Conservation (phyloP, 148 eudicot genomes). For the Heliamphora exappendiculata region DNA sequence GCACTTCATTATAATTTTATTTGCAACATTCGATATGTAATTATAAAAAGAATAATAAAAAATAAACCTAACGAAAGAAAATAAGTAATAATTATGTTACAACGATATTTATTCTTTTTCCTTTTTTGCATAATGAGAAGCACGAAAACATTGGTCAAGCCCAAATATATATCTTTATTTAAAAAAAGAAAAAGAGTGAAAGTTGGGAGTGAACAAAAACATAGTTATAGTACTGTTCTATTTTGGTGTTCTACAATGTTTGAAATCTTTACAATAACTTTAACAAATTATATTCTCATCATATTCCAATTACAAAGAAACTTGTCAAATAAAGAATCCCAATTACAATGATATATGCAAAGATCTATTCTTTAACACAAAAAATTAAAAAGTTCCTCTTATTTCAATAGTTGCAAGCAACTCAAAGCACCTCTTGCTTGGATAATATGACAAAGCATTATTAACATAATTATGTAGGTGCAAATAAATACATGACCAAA, state of each 20-base stretch:
- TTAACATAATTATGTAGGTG: too few species aligned
- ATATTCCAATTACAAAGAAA: neutral
- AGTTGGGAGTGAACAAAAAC: neutral
- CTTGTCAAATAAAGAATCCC: neutral
- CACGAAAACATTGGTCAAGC: neutral
- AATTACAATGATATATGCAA: neutral
- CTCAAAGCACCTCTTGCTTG: constrained; percentile 5
- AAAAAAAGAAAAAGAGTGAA: neutral
- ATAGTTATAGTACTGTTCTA: neutral
- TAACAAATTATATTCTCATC: too few species aligned
- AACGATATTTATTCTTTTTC: too few species aligned
- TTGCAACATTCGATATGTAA: too few species aligned
- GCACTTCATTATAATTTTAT: too few species aligned
- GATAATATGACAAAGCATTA: neutral
- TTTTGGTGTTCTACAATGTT: neutral
- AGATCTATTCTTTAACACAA: neutral
- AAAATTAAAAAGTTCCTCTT: constrained; percentile 17
- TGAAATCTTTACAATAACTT: neutral
- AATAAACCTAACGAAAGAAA: too few species aligned
- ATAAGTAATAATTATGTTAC: too few species aligned
- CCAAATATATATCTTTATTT: neutral
- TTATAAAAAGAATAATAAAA: too few species aligned
- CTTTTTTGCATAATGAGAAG: neutral
- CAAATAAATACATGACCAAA: too few species aligned
- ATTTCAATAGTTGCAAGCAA: constrained; percentile 6